Evolutionary conservation across 257 asterid species (phyloP).

Genomic region (Nicotiana tomentosiformis): DNA sequence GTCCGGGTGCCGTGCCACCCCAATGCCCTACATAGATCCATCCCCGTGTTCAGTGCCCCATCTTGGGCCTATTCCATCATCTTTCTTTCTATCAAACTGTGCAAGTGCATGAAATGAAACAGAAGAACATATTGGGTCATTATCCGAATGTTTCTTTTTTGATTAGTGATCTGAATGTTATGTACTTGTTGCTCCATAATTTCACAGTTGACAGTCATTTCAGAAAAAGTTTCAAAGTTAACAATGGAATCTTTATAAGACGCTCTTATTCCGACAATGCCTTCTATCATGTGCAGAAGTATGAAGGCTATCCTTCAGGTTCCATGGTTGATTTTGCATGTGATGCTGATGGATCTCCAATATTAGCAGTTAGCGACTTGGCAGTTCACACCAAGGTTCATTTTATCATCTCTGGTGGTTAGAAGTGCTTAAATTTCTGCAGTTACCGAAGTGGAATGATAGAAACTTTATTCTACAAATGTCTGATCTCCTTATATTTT

Average conservation of each 20-base stretch:
- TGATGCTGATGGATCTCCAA: constrained; percentile 85
- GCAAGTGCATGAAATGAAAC: background rate
- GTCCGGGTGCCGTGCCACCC: no score
- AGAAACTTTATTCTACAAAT: background rate
- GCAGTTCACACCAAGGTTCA: constrained; percentile 88
- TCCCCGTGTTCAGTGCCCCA: background rate
- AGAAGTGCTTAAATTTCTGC: background rate
- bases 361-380: constrained; percentile 75
- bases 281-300: constrained; percentile 41
- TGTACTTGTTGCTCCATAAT: background rate
- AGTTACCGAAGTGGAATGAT: background rate
- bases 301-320: constrained; percentile 92
- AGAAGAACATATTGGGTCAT: background rate
- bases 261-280: background rate
- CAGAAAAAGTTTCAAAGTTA: background rate
- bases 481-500: background rate
- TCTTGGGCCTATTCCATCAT: background rate
- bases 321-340: constrained; percentile 95
- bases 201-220: background rate
- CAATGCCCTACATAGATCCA: no score
- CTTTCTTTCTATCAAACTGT: background rate
- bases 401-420: background rate
- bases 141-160: background rate
- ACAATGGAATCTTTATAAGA: background rate
- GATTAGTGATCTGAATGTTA: background rate